These are phyloP conservation scores for Alnus glutinosa DNA, from an alignment of 306 rosid species.

Conservation along the genomic window DNA sequence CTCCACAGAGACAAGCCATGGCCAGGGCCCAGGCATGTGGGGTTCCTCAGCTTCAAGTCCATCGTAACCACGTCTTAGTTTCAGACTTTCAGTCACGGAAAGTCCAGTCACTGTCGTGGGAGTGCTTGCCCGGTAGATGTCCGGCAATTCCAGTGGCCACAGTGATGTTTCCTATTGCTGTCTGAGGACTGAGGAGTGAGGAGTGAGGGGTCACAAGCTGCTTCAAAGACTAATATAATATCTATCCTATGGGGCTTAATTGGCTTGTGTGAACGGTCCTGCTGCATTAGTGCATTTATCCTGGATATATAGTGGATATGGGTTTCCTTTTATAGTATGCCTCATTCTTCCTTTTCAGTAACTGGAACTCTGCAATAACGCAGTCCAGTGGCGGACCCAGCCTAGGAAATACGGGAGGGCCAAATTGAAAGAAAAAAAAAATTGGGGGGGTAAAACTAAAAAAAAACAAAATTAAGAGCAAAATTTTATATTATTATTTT, in stretches of 20 bases:
- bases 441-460: too few species aligned
- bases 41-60: too few species aligned
- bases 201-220: conserved; percentile 24
- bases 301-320: background rate
- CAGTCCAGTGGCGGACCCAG: too few species aligned
- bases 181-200: background rate
- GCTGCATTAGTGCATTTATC: conserved; percentile 5
- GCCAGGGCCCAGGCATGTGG: conserved; percentile 14
- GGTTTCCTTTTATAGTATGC: too few species aligned
- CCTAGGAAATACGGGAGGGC: too few species aligned
- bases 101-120: conserved; percentile 25
- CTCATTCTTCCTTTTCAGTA: too few species aligned
- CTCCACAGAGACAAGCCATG: conserved; percentile 48
- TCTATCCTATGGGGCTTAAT: background rate
- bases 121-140: conserved; percentile 55
- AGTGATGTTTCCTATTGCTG: conserved; percentile 32
- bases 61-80: too few species aligned
- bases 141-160: conserved; percentile 47
- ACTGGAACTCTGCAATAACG: too few species aligned
- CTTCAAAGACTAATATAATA: conserved; percentile 8
- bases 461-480: too few species aligned
- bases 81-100: too few species aligned
- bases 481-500: too few species aligned
- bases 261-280: background rate
- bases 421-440: too few species aligned